Evolutionary conservation across 257 asterid genomes (phyloP).

Genomic region (Catharanthus roseus): DNA sequence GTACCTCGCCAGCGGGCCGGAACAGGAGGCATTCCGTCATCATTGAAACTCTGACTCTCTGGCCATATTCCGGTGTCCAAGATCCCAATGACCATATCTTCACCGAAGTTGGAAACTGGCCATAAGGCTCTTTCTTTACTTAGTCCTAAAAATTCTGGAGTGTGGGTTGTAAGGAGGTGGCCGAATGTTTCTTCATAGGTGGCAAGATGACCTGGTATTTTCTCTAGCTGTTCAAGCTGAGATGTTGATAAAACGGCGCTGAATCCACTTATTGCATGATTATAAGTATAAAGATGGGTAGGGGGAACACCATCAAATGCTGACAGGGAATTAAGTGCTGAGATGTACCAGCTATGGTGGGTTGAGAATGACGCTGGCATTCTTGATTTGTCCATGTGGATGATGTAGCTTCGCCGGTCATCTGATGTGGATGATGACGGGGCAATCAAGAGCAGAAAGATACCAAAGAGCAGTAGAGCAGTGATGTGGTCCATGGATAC

Average conservation of each 20-base stretch:
- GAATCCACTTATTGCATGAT: conserved; percentile 50
- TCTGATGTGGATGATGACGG: neutral
- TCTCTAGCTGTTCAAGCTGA: conserved; percentile 35
- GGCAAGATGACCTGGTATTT: conserved; percentile 40
- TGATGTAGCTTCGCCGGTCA: conserved; percentile 33
- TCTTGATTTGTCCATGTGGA: conserved; percentile 55
- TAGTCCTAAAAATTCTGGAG: conserved; percentile 16
- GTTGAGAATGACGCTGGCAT: conserved; percentile 61
- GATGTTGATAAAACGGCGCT: conserved; percentile 45
- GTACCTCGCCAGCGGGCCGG: conserved; percentile 14
- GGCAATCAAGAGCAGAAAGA: neutral
- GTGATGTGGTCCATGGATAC: conserved; percentile 5
- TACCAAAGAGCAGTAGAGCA: conserved; percentile 1
- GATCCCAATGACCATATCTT: conserved; percentile 19
- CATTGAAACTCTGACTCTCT: conserved; percentile 16
- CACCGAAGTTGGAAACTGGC: conserved; percentile 2
- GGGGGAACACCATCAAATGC: conserved; percentile 17
- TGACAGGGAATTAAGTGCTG: conserved; percentile 37
- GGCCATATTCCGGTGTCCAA: conserved; percentile 22
- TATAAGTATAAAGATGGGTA: conserved; percentile 48
- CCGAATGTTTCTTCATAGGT: conserved; percentile 38
- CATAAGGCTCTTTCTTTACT: neutral
- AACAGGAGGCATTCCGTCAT: conserved; percentile 14
- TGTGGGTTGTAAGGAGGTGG: conserved; percentile 21
- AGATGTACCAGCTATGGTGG: conserved; percentile 52